Conservation (phyloP, 2,329 filamentous ascomycete genomes). For the Beauveria brongniartii region DNA sequence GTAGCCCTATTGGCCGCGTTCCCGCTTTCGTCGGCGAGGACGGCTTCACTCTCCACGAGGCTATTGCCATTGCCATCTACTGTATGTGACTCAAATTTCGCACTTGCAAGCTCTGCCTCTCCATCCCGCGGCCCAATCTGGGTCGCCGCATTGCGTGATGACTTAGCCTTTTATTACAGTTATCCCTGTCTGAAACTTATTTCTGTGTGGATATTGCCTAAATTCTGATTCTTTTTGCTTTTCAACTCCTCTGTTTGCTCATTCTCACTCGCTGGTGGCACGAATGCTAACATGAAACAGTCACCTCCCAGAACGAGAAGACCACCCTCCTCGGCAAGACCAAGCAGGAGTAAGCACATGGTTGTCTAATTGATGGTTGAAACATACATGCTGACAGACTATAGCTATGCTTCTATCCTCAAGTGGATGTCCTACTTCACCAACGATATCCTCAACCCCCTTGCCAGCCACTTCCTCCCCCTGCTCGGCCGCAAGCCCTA, state of each 20-base stretch:
- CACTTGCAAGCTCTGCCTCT: slow-evolving; percentile 11
- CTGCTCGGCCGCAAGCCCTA: slow-evolving; percentile 75
- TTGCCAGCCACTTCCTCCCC: slow-evolving; percentile 79
- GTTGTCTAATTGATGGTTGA: slow-evolving; percentile 12
- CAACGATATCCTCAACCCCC: slow-evolving; percentile 65
- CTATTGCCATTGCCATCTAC: slow-evolving; percentile 94
- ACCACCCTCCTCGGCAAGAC: slow-evolving; percentile 98
- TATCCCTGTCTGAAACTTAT: slow-evolving; percentile 94
- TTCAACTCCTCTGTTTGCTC: slow-evolving; percentile 18
- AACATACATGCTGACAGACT: slow-evolving; percentile 2
- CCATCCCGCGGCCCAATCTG: slow-evolving; percentile 20
- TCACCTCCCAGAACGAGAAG: slow-evolving; percentile 99
- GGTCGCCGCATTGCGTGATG: slow-evolving; percentile 45
- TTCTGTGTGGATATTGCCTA: slow-evolving; percentile 82
- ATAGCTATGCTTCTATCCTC: slow-evolving; percentile 85
- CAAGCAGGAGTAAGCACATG: slow-evolving; percentile 78
- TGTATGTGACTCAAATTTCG: slow-evolving; percentile 56
- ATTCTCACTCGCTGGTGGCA: slow-evolving; percentile 21
- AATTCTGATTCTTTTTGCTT: slow-evolving; percentile 56
- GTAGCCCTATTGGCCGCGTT: slow-evolving; percentile 84
- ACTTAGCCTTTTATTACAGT: slow-evolving; percentile 72
- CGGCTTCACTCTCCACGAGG: slow-evolving; percentile 82
- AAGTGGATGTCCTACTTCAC: slow-evolving; percentile 98
- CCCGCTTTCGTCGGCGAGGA: slow-evolving; percentile 89
- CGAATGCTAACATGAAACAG: slow-evolving; percentile 43